Evolutionary conservation across 345 rosid species (phyloP).

Genomic region (Citrus glauca): DNA sequence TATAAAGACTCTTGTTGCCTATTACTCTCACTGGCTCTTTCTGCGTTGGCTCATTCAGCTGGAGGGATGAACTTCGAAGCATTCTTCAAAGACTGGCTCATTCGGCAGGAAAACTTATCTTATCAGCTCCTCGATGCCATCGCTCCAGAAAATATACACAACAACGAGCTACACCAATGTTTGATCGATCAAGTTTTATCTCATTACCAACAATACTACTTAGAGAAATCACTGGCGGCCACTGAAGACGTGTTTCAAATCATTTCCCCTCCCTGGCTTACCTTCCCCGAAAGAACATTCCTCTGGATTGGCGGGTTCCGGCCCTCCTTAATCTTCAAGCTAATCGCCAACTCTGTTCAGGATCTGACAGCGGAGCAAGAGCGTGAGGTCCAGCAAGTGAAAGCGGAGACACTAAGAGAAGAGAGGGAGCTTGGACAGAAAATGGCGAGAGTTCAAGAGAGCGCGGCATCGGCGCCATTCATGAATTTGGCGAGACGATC

Average conservation of each 20-base stretch:
- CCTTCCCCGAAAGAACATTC: constrained; percentile 25
- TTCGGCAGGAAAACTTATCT: constrained; percentile 13
- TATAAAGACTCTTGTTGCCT: too few species aligned
- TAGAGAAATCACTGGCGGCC: constrained; percentile 21
- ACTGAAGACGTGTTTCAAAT: constrained; percentile 23
- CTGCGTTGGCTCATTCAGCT: not conserved
- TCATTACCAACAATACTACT: constrained; percentile 26
- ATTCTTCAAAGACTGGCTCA: constrained; percentile 36
- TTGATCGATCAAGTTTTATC: constrained; percentile 26
- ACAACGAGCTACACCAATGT: not conserved
- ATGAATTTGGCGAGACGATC: constrained; percentile 11
- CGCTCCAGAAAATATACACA: not conserved
- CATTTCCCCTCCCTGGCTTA: constrained; percentile 44
- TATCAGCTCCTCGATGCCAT: constrained; percentile 20
- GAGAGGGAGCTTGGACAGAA: constrained; percentile 32
- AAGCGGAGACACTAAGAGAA: constrained; percentile 17
- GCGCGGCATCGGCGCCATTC: constrained; percentile 28
- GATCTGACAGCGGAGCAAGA: constrained; percentile 27
- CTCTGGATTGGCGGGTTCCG: constrained; percentile 40
- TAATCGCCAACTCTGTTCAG: constrained; percentile 13
- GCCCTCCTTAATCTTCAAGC: constrained; percentile 29
- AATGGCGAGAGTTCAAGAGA: constrained; percentile 43
- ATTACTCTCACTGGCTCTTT: too few species aligned
- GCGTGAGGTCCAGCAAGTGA: constrained; percentile 19
- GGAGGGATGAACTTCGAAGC: constrained; percentile 12